phyloP scores from a whole-genome alignment of 176 grass and related monocot genomes.

The Aegilops tauschii region DNA sequence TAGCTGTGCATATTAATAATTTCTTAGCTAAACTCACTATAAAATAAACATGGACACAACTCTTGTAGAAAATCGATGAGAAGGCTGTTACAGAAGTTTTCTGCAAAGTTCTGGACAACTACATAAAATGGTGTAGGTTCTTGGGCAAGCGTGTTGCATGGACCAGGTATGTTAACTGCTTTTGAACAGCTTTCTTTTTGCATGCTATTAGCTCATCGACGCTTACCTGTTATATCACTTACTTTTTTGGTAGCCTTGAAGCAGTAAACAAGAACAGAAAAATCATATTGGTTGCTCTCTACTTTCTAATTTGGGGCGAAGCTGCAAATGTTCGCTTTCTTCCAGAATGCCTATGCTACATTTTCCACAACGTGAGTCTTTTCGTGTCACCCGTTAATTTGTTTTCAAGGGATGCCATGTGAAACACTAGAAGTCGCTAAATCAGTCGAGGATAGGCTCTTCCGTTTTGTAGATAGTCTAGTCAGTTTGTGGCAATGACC shows the following conservation, averaged over 20 bases:
- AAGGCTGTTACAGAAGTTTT: conserved; percentile 80
- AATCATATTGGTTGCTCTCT: conserved; percentile 78
- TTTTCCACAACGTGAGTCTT: conserved; percentile 93
- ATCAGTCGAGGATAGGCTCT: background rate
- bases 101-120: conserved; percentile 90
- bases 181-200: background rate
- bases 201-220: conserved; percentile 10
- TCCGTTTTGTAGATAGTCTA: background rate
- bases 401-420: background rate
- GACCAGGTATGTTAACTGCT: conserved; percentile 62
- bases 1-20: background rate
- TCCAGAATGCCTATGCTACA: conserved; percentile 95
- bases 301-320: conserved; percentile 97
- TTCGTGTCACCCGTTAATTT: conserved; percentile 13
- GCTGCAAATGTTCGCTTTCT: conserved; percentile 94
- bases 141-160: conserved; percentile 77
- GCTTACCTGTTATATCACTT: conserved; percentile 11
- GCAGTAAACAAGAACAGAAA: conserved; percentile 86
- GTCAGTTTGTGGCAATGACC: background rate
- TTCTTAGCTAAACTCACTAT: background rate
- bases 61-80: conserved; percentile 96
- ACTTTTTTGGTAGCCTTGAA: conserved; percentile 47
- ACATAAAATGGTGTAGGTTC: conserved; percentile 93
- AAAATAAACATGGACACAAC: background rate
- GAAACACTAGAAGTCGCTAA: background rate